Percentiles rank a stretch among this genome's conserved stretches.
phyloP scores from a whole-genome alignment of 805 yeast species.

The Jamesozyma jinghongensis region DNA sequence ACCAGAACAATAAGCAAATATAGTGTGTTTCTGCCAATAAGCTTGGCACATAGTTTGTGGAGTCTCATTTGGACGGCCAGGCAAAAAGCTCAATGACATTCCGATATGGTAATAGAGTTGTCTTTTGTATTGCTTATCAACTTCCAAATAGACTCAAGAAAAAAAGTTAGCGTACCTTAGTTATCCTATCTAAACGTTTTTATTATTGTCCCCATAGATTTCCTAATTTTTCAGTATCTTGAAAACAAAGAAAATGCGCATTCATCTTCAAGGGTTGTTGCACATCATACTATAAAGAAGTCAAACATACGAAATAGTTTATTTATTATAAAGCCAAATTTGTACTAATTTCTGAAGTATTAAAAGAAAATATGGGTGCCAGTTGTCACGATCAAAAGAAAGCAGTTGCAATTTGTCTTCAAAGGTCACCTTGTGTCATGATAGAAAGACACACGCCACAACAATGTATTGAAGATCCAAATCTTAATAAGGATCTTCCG shows the following conservation, averaged over 20 bases:
- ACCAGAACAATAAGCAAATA: slow-evolving; percentile 77
- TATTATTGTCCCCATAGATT: not conserved
- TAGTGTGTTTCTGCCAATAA: slow-evolving; percentile 55
- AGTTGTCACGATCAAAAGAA: slow-evolving; percentile 92
- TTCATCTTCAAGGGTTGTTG: not conserved
- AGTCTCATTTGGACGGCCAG: slow-evolving; percentile 71
- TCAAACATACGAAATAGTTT: no score
- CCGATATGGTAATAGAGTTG: no score
- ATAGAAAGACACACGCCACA: slow-evolving; percentile 84
- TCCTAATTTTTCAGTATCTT: not conserved
- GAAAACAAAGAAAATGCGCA: not conserved
- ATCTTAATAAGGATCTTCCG: slow-evolving; percentile 67
- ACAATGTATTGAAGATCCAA: slow-evolving; percentile 76
- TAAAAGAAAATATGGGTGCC: slow-evolving; percentile 40
- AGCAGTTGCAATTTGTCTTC: slow-evolving; percentile 93
- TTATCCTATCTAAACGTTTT: no score
- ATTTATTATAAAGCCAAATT: no score
- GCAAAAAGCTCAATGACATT: slow-evolving; percentile 64
- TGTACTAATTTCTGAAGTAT: no score
- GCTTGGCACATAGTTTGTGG: slow-evolving; percentile 48
- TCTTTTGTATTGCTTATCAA: no score
- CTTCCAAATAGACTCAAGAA: no score
- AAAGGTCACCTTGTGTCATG: slow-evolving; percentile 92
- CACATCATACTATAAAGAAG: no score
- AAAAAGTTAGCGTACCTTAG: no score